phyloP scores from a whole-genome alignment of 2,329 filamentous ascomycete genomes.

The Intubia oerlemansii region DNA sequence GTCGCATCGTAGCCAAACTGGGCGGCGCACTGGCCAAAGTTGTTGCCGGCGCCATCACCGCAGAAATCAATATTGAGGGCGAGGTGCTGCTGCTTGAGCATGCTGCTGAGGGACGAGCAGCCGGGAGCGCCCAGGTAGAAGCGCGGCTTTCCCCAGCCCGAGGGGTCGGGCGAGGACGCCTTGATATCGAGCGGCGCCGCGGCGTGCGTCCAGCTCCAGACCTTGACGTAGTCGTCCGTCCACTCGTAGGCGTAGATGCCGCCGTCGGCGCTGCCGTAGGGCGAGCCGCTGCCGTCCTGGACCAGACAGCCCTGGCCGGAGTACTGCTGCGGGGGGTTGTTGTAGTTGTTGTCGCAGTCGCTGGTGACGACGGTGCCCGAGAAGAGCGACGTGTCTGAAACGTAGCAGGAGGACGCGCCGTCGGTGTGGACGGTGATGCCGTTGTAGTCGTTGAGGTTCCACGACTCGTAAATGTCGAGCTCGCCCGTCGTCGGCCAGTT shows the following conservation, averaged over 20 bases:
- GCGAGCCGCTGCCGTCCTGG: constrained; percentile 11
- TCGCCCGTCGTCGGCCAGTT: constrained; percentile 41
- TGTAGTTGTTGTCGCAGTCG: constrained; percentile 19
- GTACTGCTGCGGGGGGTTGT: constrained; percentile 13
- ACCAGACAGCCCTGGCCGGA: constrained; percentile 20
- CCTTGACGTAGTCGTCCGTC: constrained; percentile 18
- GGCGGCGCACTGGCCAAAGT: constrained; percentile 6
- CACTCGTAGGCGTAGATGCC: constrained; percentile 19
- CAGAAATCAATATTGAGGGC: constrained; percentile 59
- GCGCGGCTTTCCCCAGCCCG: constrained; percentile 40
- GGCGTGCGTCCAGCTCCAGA: constrained; percentile 18
- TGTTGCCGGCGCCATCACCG: constrained; percentile 40
- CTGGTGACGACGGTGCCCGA: constrained; percentile 10
- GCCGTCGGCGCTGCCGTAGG: constrained; percentile 7
- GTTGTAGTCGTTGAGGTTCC: constrained; percentile 33
- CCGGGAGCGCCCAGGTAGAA: constrained; percentile 32
- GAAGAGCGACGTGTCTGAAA: constrained; percentile 10
- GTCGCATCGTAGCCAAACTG: constrained; percentile 8
- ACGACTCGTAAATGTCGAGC: constrained; percentile 47
- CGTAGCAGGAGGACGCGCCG: constrained; percentile 13
- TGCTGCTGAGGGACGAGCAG: constrained; percentile 38
- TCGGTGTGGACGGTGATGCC: constrained; percentile 34
- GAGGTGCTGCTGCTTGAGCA: constrained; percentile 47
- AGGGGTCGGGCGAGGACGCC: constrained; percentile 32
- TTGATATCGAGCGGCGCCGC: constrained; percentile 15